A percentile compares a stretch with the other conserved stretches of the same genome.
These are phyloP conservation scores for Fusarium pseudocircinatum DNA, from an alignment of 2,329 filamentous ascomycete species.

Conservation along the genomic window DNA sequence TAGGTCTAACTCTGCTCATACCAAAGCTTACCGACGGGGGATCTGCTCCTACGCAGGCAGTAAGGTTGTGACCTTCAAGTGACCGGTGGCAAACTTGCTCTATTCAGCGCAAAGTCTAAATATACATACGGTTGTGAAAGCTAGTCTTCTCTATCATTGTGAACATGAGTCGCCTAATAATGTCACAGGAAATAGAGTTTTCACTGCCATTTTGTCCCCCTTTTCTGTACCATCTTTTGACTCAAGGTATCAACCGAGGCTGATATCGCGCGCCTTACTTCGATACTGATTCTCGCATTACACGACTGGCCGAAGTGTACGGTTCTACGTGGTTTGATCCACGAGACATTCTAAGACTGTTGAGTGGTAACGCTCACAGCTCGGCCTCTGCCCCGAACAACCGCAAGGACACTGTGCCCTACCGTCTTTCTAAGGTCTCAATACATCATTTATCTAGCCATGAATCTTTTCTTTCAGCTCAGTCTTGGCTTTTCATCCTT, in stretches of 20 bases:
- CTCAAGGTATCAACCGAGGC: accelerated
- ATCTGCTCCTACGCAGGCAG: accelerated
- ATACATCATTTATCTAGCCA: no score
- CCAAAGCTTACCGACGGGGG: neutral
- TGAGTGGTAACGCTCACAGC: neutral
- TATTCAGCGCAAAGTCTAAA: neutral
- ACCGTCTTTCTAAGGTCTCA: accelerated
- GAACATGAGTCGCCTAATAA: neutral
- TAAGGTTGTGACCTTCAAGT: neutral
- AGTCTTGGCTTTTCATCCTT: no score
- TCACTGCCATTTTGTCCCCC: neutral
- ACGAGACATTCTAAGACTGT: neutral
- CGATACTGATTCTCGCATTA: accelerated
- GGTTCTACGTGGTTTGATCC: accelerated
- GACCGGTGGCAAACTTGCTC: neutral
- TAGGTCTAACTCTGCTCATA: neutral
- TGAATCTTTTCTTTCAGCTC: accelerated
- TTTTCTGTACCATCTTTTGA: neutral
- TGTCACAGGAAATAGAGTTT: neutral
- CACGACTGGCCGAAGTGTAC: neutral
- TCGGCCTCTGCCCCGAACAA: no score
- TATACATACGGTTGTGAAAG: accelerated
- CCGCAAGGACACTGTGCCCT: no score
- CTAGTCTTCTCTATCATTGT: neutral
- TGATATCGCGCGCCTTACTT: accelerated